Evolutionary conservation across 257 asterid genomes (phyloP), one percentile per base, ranked within the genome.

Genomic region (Striga asiatica): DNA sequence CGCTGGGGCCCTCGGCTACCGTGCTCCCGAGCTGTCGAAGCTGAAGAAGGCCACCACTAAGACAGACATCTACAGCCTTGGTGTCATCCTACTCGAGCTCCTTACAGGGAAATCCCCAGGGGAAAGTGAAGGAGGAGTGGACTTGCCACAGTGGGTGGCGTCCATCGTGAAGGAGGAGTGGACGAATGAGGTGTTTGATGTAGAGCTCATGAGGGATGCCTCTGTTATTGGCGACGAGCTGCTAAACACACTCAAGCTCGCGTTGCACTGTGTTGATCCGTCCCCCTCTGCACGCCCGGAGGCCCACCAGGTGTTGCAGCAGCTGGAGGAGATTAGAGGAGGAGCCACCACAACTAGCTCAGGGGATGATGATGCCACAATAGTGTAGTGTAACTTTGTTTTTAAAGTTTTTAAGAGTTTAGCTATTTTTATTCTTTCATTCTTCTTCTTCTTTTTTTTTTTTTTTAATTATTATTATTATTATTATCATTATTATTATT

Each of bases 11-110:
- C 59, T 92, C 4, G 98, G 98, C 0, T 92, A 88, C 74, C 67
- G 97, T 8, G 98, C 98, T 19, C 99, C 97, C 0, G 99, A 92
- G 73, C 91, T 92, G 7, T 92, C 93, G 0, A 84, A 92, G 74
- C 83, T 88, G 28, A 92, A 84, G 80, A 88, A 82, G 43, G 98
- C 97, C 19, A 87, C 84, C 62, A 71, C 89, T 8, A 91, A 91
- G 81, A 91, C 83, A 0, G 97, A 92, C 46, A 78, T 84, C 11
- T 92, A 92, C 68, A 84, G 97, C 71, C 86, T 92, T 0, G 97
- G 98, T 0, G 98, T 92, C 28, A 82, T 92, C 64, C 53, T 88
- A 20, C 43, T 92, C 43, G 97, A 92, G 66, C 94, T 92, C 18
- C 78, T 92, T 3, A 92, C 97, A 0, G 98, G 98, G 56, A 92